A percentile compares a stretch with the other conserved stretches of the same genome.
Evolutionary conservation across 306 rosid species (phyloP).

Genomic region (Vigna mungo): DNA sequence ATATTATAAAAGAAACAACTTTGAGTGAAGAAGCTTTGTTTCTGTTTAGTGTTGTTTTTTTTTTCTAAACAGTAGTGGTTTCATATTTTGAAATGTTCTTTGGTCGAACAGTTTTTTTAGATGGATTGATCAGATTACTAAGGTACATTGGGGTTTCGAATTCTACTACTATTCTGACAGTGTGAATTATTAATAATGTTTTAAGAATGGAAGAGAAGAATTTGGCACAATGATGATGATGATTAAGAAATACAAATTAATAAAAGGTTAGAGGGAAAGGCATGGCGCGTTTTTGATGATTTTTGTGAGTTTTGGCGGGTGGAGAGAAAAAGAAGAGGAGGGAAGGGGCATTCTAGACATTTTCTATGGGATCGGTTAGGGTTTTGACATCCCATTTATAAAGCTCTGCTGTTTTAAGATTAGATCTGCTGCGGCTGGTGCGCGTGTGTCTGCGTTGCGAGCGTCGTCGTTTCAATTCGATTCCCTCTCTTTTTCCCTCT

Average conservation of each 20-base stretch:
- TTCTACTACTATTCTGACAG: too few relatives aligned
- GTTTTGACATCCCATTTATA: constrained; percentile 72
- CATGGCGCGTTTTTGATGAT: constrained; percentile 55
- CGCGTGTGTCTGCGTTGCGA: constrained; percentile 54
- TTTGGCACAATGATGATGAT: too few relatives aligned
- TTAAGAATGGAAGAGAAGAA: too few relatives aligned
- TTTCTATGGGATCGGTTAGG: constrained; percentile 56
- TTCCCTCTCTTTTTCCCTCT: constrained; percentile 12
- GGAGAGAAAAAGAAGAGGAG: constrained; percentile 12
- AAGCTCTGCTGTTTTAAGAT: constrained; percentile 53
- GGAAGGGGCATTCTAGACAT: constrained; percentile 58
- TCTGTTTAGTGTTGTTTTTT: too few relatives aligned
- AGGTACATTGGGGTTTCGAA: too few relatives aligned
- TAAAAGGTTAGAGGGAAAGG: constrained; percentile 2
- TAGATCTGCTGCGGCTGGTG: constrained; percentile 71
- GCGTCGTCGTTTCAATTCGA: constrained; percentile 32
- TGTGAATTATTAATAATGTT: too few relatives aligned
- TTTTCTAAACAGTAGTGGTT: too few relatives aligned
- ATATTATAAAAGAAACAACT: too few relatives aligned
- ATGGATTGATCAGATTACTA: too few relatives aligned
- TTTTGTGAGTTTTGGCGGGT: constrained; percentile 66
- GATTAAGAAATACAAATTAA: not conserved
- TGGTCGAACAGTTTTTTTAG: too few relatives aligned
- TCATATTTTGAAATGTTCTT: too few relatives aligned
- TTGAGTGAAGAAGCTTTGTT: too few relatives aligned